These are phyloP conservation scores for Leishmania aethiopica DNA, from an alignment of 208 protist species.

Conservation along the genomic window DNA sequence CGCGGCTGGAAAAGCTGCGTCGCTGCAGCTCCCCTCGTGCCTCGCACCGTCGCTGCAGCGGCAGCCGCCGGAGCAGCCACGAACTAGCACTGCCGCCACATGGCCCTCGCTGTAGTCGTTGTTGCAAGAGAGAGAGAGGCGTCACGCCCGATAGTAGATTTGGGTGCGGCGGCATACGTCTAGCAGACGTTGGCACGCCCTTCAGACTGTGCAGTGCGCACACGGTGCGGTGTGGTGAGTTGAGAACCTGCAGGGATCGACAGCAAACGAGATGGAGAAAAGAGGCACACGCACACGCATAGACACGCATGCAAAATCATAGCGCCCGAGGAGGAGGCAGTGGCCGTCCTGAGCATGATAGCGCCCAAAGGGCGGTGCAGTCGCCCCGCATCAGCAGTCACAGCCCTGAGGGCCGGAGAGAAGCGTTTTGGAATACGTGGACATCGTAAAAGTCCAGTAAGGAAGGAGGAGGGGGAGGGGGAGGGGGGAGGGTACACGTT, in stretches of 20 bases:
- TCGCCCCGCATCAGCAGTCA: neutral
- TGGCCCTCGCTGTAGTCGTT: neutral
- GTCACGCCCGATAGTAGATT: too few species aligned
- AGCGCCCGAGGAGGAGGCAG: neutral
- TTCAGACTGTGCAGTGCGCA: neutral
- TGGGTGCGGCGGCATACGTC: neutral
- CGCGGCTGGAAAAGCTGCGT: constrained; percentile 4
- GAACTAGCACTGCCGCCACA: neutral
- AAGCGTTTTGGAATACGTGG: neutral
- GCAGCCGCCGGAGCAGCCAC: neutral
- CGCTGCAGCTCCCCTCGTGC: neutral
- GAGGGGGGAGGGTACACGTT: neutral
- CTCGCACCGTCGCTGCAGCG: neutral
- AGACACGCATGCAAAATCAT: neutral
- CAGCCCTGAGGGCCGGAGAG: neutral
- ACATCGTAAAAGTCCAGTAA: neutral
- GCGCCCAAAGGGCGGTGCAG: neutral
- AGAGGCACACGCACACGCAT: neutral
- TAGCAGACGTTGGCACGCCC: neutral
- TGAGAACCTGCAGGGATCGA: neutral
- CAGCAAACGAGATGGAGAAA: neutral
- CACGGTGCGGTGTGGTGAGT: neutral
- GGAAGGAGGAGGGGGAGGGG: neutral
- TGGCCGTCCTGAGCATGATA: neutral
- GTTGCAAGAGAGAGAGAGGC: neutral